phyloP scores from a whole-genome alignment of 768 basidiomycete species.

The Tricholoma saponaceum region DNA sequence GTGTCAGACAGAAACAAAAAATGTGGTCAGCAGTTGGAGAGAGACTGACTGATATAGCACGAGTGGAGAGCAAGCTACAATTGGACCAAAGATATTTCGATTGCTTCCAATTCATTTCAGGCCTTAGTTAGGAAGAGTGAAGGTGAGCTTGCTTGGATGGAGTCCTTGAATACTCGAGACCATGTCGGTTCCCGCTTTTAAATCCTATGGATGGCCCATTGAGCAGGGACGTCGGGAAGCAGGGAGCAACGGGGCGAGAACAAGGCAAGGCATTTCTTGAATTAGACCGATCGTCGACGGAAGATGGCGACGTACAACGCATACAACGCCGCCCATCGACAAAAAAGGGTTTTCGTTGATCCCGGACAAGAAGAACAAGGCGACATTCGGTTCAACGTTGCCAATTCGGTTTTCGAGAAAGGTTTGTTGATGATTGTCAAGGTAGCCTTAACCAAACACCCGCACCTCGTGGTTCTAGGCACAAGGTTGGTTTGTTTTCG shows the following conservation, averaged over 20 bases:
- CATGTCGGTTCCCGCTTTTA: not conserved
- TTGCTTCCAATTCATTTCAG: not conserved
- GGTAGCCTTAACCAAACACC: not conserved
- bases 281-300: not conserved
- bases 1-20: not conserved
- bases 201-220: not conserved
- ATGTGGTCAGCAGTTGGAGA: not conserved
- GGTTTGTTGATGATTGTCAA: not conserved
- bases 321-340: not conserved
- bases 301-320: not conserved
- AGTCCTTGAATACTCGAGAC: not conserved
- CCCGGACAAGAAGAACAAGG: not conserved
- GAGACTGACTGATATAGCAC: not conserved
- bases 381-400: not conserved
- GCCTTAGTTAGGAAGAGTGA: not conserved
- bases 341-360: not conserved
- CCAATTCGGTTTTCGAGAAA: not conserved
- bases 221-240: not conserved
- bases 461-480: not conserved
- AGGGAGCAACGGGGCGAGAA: not conserved
- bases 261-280: not conserved
- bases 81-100: not conserved
- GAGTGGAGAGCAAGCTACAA: not conserved
- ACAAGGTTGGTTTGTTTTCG: not conserved
- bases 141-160: not conserved